Percentiles rank a stretch among this genome's conserved stretches.
phyloP scores from a whole-genome alignment of 1,284 basidiomycete genomes.

The Earliella scabrosa region DNA sequence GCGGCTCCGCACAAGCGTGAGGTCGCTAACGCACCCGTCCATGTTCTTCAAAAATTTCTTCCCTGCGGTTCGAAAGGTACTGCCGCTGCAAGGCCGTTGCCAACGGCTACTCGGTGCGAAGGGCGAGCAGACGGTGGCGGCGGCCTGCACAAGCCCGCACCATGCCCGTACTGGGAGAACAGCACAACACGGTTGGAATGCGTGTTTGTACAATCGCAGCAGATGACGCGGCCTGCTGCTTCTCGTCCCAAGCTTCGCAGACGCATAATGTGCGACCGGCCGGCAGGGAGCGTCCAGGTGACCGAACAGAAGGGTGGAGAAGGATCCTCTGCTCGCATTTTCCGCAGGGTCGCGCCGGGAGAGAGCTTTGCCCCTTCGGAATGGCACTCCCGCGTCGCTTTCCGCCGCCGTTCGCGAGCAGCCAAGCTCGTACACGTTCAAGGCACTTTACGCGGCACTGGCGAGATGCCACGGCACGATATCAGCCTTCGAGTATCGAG shows the following conservation, averaged over 20 bases:
- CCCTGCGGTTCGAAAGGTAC: neutral
- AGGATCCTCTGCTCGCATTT: neutral
- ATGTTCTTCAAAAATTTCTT: no score
- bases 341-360: neutral
- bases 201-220: no score
- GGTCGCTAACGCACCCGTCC: neutral
- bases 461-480: neutral
- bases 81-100: neutral
- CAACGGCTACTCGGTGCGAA: neutral
- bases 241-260: neutral
- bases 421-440: conserved; percentile 1
- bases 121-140: neutral
- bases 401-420: neutral
- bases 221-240: conserved; percentile 1
- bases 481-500: neutral
- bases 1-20: neutral
- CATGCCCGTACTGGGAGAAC: neutral
- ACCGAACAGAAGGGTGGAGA: neutral
- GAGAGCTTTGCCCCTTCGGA: neutral
- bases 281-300: neutral
- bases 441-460: neutral
- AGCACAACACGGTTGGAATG: neutral
- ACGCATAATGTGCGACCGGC: neutral
- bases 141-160: neutral
- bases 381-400: neutral